Evolutionary conservation across 2,329 filamentous ascomycete species (phyloP), one percentile per base, ranked within the genome.

Genomic region (Alternaria sp.): DNA sequence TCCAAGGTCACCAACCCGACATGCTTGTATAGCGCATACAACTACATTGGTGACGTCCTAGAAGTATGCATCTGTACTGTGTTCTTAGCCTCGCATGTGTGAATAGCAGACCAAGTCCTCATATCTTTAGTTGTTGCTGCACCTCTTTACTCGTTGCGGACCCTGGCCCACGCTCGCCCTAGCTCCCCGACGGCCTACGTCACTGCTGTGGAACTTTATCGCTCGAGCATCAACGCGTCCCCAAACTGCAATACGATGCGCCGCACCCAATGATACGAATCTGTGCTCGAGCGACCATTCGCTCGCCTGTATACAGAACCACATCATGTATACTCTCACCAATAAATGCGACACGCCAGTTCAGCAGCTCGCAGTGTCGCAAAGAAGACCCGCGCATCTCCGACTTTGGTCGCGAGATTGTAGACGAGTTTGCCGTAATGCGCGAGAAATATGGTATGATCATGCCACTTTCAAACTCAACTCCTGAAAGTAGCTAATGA

Each of bases 361-460:
- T 79, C 60, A 73, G 70, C 60, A 69, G 62, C 30, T 68, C 69
- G 25, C 58, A 55, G 67, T 69, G 60, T 66, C 68, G 65, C 54
- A 71, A 64, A 58, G 74, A 81, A 58, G 85, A 87, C 67, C 84
- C 85, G 18, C 84, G 84, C 55, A 75, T 87, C 37, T 81, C 83
- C 58, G 80, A 85, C 54, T 73, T 87, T 45, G 87, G 86, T 23
- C 82, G 82, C 53, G 72, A 76, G 50, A 88, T 90, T 67, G 80
- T 84, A 67, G 87, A 90, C 76, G 86, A 90, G 69, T 91, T 87
- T 76, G 88, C 89, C 6, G 80, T 82, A 7, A 81, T 91, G 54
- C 83, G 86, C 51, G 82, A 86, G 14, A 79, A 83, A 60, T 92
- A 92, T 75, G 79, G 87, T 87, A 75, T 15, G n/a, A 25, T 0